phyloP scores from a whole-genome alignment of 176 grass and related monocot species.

The Coix lacrymajobi region DNA sequence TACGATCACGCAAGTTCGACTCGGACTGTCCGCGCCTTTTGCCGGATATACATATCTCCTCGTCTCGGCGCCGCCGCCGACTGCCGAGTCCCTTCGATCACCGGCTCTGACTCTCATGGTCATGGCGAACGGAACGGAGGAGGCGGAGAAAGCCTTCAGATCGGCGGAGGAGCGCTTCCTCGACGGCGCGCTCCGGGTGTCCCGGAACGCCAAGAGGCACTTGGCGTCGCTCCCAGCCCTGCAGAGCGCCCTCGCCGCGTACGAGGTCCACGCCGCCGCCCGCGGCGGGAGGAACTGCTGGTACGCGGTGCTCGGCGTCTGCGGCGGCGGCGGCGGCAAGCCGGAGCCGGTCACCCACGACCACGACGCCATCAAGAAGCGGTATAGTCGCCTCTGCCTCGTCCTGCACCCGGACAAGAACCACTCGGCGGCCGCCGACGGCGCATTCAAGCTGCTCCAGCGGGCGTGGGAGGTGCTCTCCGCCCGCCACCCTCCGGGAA shows the following conservation, averaged over 20 bases:
- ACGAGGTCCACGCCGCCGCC: conserved; percentile 22
- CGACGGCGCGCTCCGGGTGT: not conserved
- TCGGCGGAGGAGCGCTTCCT: not conserved
- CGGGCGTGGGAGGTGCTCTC: not conserved
- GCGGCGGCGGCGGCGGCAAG: not conserved
- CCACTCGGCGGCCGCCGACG: no score
- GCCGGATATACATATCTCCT: not conserved
- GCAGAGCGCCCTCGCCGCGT: not conserved
- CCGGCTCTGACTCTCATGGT: not conserved
- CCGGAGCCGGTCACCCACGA: not conserved
- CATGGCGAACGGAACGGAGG: not conserved
- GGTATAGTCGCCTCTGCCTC: not conserved
- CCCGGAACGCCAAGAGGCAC: not conserved
- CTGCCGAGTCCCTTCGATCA: not conserved
- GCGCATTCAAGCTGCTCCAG: not conserved
- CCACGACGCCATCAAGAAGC: not conserved
- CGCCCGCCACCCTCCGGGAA: not conserved
- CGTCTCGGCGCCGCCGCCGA: not conserved
- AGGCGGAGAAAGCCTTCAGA: not conserved
- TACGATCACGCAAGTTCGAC: not conserved
- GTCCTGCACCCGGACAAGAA: not conserved
- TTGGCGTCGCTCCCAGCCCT: not conserved
- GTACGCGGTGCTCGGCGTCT: not conserved
- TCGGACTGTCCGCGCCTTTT: not conserved
- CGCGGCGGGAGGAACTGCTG: not conserved